phyloP scores from a whole-genome alignment of 345 rosid species.

The Corymbia maculata region DNA sequence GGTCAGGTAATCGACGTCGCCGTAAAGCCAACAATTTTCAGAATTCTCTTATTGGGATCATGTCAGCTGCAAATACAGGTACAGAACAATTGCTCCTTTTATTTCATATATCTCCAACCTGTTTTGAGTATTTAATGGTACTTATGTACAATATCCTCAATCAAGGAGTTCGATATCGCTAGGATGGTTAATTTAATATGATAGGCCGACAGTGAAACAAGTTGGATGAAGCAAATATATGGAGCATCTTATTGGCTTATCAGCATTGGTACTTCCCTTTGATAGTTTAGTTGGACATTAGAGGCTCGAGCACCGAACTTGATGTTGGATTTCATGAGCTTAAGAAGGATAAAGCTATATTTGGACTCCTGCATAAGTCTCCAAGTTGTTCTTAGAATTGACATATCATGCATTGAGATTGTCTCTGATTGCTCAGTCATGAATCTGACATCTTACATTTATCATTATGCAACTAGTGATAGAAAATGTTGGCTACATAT shows the following conservation, averaged over 20 bases:
- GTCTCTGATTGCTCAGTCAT: not conserved
- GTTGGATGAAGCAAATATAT: not conserved
- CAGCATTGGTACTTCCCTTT: not conserved
- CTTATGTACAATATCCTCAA: not conserved
- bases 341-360: not conserved
- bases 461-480: not conserved
- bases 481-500: not conserved
- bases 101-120: not conserved
- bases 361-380: not conserved
- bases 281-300: not conserved
- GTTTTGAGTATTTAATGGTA: not conserved
- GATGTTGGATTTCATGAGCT: not conserved
- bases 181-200: not conserved
- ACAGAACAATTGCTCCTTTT: not conserved
- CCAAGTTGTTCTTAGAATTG: not conserved
- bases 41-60: constrained; percentile 70
- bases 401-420: not conserved
- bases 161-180: not conserved
- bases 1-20: constrained; percentile 19
- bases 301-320: not conserved
- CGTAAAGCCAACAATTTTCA: constrained; percentile 34
- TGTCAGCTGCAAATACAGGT: constrained; percentile 65
- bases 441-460: not conserved
- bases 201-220: not conserved
- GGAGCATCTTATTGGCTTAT: not conserved